These are phyloP conservation scores for Triticum monococcum DNA, from an alignment of 176 grass and related monocot genomes.

Conservation along the genomic window DNA sequence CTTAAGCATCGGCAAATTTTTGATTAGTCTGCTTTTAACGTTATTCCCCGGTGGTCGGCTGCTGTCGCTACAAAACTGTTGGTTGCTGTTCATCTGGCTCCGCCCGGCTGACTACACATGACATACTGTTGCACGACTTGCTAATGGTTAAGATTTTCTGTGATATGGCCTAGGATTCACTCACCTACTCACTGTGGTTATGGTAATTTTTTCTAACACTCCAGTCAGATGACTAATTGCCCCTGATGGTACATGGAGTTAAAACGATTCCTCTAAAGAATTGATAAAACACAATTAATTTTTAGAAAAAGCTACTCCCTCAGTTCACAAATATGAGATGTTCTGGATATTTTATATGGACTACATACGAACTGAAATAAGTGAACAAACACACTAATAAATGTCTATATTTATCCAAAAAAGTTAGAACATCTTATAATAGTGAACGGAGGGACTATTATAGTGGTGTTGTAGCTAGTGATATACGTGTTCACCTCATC, in stretches of 20 bases:
- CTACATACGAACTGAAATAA: too few relatives aligned
- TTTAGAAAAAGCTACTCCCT: background rate
- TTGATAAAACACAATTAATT: background rate
- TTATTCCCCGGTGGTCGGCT: slow-evolving; percentile 10
- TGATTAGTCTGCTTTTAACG: slow-evolving; percentile 5
- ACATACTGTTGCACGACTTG: background rate
- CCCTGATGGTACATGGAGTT: background rate
- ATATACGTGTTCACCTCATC: slow-evolving; percentile 31
- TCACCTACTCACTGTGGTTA: background rate
- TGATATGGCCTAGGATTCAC: background rate
- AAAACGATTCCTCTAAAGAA: slow-evolving; percentile 1
- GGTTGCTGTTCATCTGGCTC: background rate
- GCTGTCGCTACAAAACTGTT: background rate
- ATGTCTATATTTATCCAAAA: too few relatives aligned
- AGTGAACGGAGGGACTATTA: background rate
- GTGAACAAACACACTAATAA: too few relatives aligned
- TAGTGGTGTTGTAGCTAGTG: background rate
- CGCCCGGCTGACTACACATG: background rate
- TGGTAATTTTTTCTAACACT: too few relatives aligned
- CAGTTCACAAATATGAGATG: too few relatives aligned
- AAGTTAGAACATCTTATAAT: too few relatives aligned
- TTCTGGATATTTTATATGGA: too few relatives aligned
- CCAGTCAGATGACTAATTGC: too few relatives aligned
- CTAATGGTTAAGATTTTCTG: background rate
- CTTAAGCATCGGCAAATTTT: background rate